Evolutionary conservation across 306 rosid genomes (phyloP), one percentile per base, ranked within the genome.

Genomic region (Begonia masoniana): DNA sequence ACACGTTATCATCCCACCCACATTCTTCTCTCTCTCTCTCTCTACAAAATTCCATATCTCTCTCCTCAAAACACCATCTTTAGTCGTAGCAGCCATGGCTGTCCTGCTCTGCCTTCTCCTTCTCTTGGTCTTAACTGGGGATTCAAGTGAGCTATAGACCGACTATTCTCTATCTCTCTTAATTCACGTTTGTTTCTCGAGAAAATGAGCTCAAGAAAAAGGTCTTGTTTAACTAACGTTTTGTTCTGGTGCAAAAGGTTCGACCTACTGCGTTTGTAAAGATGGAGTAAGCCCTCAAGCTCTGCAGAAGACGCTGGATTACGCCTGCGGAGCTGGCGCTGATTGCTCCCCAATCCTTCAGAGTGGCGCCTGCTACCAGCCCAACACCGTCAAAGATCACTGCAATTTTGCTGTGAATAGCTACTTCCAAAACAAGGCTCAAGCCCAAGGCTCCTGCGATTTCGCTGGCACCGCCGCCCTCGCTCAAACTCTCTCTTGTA

Each of bases 241-340:
- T 12, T 12, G 12, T 15, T 36, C 15, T 13, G 21, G 16, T 51
- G 42, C 12, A 51, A 31, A 31, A 91, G 99, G 84, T 72, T 93
- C 88, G 36, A 55, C 68, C 36, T 92, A 81, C 58, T 92, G 99
- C 64, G 1, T 92, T 10, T 92, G 99, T 58, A 86, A 68, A 72
- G 96, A 86, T 71, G 96, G 96, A 50, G 55, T 74, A 1, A 52
- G 71, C 21, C 84, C 81, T 31, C 78, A 73, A 68, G 14, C 6
- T 15, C 84, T 86, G 51, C 99, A 92, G 68, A 92, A 76, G 70
- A 63, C 82, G 8, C 59, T 92, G 52, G 99, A 92, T 59, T 92
- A 86, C 69, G 99, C 99, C 10, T 92, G 99, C 71, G 99, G 99
- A 62, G 78, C 81, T 35, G 99, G 99, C 55, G 99, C 96, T 62